phyloP scores from a whole-genome alignment of 768 basidiomycete genomes.

The Austroboletus eburneus region DNA sequence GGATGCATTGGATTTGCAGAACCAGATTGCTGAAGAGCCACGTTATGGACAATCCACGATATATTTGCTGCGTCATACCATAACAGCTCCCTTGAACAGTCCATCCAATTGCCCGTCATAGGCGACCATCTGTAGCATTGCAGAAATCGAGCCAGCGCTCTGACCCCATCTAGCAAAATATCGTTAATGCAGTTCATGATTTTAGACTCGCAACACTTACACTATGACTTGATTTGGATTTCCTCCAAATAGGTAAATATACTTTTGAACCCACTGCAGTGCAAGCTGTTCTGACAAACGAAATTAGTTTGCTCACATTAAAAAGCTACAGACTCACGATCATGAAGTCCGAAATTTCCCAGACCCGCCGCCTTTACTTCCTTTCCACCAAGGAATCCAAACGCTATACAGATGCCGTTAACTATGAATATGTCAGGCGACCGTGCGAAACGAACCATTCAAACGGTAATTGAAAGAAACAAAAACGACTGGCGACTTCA shows the following conservation, averaged over 20 bases:
- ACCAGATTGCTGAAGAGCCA: conserved; percentile 11
- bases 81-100: conserved; percentile 16
- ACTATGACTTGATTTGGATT: conserved; percentile 31
- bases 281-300: conserved; percentile 29
- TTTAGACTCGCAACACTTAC: conserved; percentile 5
- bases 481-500: conserved; percentile 18
- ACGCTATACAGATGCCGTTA: conserved; percentile 6
- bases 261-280: conserved; percentile 40
- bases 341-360: conserved; percentile 38
- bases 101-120: conserved; percentile 13
- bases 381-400: too few relatives aligned
- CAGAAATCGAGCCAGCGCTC: conserved; percentile 14
- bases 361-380: conserved; percentile 24
- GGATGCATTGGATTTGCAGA: conserved; percentile 1
- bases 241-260: conserved; percentile 40
- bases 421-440: background rate
- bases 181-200: background rate
- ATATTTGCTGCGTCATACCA: conserved; percentile 4
- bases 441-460: conserved; percentile 13
- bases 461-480: conserved; percentile 21
- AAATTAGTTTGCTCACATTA: background rate
- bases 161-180: conserved; percentile 12
- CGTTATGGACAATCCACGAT: background rate
- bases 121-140: conserved; percentile 13
- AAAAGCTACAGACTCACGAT: conserved; percentile 19